Percentiles rank a stretch among this genome's conserved stretches.
Evolutionary conservation across 371 early-diverging fungal species (phyloP).

Genomic region (Nematocida sp.): DNA sequence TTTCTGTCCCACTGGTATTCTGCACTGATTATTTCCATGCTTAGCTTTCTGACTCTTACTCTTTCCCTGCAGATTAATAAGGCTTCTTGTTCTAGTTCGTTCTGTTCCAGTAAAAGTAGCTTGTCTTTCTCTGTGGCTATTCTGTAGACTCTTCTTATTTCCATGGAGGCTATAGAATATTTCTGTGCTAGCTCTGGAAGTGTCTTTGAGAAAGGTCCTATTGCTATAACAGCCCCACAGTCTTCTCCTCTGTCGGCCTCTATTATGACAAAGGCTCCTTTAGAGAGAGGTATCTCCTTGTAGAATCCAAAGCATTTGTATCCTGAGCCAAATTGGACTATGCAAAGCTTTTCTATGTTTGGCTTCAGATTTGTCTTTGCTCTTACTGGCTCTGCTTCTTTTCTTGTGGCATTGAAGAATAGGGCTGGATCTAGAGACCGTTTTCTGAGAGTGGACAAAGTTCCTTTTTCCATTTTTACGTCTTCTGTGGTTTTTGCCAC

Average conservation of each 20-base stretch:
- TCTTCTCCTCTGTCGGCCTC: conserved; percentile 65
- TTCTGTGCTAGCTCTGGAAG: conserved; percentile 49
- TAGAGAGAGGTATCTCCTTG: conserved; percentile 9
- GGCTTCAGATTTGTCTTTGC: not conserved
- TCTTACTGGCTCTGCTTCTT: not conserved
- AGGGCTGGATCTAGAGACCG: conserved; percentile 35
- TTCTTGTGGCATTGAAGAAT: not conserved
- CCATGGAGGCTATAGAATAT: conserved; percentile 51
- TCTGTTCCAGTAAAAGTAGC: conserved; percentile 52
- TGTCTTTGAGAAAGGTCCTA: conserved; percentile 36
- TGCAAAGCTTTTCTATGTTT: conserved; percentile 40
- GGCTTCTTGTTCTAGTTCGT: conserved; percentile 55
- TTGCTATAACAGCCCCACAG: conserved; percentile 56
- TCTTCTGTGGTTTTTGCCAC: not conserved
- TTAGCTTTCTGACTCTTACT: conserved; percentile 44
- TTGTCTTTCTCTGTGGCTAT: conserved; percentile 58
- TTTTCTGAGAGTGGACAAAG: conserved; percentile 4
- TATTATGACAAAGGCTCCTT: conserved; percentile 61
- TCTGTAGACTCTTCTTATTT: conserved; percentile 60
- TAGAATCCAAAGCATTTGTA: conserved; percentile 52
- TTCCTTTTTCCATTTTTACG: conserved; percentile 28
- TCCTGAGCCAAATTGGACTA: conserved; percentile 62
- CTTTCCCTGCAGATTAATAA: conserved; percentile 52
- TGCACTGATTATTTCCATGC: conserved; percentile 62
- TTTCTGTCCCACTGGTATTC: conserved; percentile 66